Evolutionary conservation across 1,139 yeast genomes (phyloP), one percentile per base, ranked within the genome.

Genomic region (Yamadazyma diddensiae): DNA sequence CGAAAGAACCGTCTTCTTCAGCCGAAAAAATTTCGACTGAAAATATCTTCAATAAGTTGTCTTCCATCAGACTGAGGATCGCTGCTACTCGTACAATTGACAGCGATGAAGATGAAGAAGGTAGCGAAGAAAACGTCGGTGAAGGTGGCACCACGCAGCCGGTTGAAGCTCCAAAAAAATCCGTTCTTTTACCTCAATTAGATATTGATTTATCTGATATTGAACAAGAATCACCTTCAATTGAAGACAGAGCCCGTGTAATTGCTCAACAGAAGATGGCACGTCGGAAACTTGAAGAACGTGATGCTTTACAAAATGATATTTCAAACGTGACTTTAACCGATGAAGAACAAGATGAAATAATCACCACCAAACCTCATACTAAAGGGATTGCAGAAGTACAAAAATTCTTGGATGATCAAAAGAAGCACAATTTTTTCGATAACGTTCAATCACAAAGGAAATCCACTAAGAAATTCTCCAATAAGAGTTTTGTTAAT

Each of bases 291-390:
- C 33, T 27, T 13, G 38, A 37, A 19, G 44, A 48, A 16, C 41
- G 48, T 34, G 48, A 54, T 30, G 39, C 38, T 26, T 49, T 65
- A 20, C 59, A 57, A 30, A 57, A 59, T 2, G 73, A 68, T 31
- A 50, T 67, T 15, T 42, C 66, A 1, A 59, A 48, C 29, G 53
- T 56, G 0, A 48, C 73, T 1, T 46, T 67, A 14, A 62, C 71
- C 2, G 74, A 68, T 34, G 73, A 67, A 39, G 74, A 68, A 38
- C 47, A 61, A 15, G 49, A 42, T 6, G 73, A 65, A 34, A 37
- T 59, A 21, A 50, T 49, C 12, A n/a, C 28, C 6, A 41, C 45
- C 2, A 45, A 47, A 3, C 48, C 25, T n/a, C 45, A 53, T 2
- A 34, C 38, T 2, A 60, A 57, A 31, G 61, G 63, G 29, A 44